Conservation (phyloP, 2,329 filamentous ascomycete genomes). For the Verticillium albo-atrum region DNA sequence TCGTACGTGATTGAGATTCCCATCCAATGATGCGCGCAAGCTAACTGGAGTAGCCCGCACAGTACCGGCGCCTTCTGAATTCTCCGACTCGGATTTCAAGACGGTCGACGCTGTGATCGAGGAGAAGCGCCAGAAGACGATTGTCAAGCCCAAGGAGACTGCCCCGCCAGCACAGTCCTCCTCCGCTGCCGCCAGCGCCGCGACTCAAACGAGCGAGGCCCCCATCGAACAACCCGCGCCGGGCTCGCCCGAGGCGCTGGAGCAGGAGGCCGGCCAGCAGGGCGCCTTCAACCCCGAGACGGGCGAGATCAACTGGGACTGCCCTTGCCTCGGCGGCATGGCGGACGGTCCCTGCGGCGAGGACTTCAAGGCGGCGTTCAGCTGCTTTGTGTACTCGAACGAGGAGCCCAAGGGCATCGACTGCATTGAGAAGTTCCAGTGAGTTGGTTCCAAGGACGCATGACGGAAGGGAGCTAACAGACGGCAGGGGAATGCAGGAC, state of each 20-base stretch:
- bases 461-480: conserved; percentile 20
- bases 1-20: conserved; percentile 47
- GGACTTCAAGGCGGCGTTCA: conserved; percentile 92
- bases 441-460: conserved; percentile 30
- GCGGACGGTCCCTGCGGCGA: conserved; percentile 92
- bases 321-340: conserved; percentile 96
- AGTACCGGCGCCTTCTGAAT: conserved; percentile 41
- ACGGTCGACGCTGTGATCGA: conserved; percentile 66
- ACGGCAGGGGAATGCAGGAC: conserved; percentile 82
- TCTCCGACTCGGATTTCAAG: conserved; percentile 52
- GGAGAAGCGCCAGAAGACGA: conserved; percentile 51
- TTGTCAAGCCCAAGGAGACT: conserved; percentile 24
- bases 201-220: conserved; percentile 16
- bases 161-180: conserved; percentile 15
- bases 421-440: conserved; percentile 98
- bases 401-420: conserved; percentile 98
- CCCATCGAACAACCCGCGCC: conserved; percentile 14
- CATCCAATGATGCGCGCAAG: background rate
- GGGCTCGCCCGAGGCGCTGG: conserved; percentile 50
- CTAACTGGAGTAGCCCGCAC: conserved; percentile 20
- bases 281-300: conserved; percentile 98
- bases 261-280: conserved; percentile 80
- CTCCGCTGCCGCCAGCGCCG: conserved; percentile 16
- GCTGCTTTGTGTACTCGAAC: conserved; percentile 94
- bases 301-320: conserved; percentile 99